A percentile compares a stretch with the other conserved stretches of the same genome.
These are phyloP conservation scores for Fusarium devonianum DNA, from an alignment of 2,329 filamentous ascomycete species.

Conservation along the genomic window DNA sequence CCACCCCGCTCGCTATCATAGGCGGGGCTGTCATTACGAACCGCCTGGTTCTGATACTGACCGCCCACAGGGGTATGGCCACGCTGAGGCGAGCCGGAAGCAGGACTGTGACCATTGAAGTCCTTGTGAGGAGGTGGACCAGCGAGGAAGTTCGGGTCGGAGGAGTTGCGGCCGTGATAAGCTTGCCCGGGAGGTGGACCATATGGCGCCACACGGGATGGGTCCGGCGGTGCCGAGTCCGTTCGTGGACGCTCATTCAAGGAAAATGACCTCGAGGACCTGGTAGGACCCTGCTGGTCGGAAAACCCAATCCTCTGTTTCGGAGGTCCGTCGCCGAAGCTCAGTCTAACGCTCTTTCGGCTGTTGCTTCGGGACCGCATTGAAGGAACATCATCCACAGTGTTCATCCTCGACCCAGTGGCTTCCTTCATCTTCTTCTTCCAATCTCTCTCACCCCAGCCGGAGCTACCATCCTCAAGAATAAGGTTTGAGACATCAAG, in stretches of 20 bases:
- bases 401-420: conserved; percentile 79
- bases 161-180: conserved; percentile 54
- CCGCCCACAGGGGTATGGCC: conserved; percentile 48
- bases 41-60: conserved; percentile 54
- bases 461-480: conserved; percentile 74
- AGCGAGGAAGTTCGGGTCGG: conserved; percentile 50
- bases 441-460: conserved; percentile 90
- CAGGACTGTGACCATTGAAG: conserved; percentile 36
- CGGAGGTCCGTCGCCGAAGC: conserved; percentile 49
- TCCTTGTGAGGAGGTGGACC: conserved; percentile 40
- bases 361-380: conserved; percentile 62
- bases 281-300: conserved; percentile 59
- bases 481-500: conserved; percentile 85
- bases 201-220: conserved; percentile 48
- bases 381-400: conserved; percentile 58
- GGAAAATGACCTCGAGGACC: conserved; percentile 61
- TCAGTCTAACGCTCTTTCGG: conserved; percentile 64
- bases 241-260: conserved; percentile 54
- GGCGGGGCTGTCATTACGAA: conserved; percentile 61
- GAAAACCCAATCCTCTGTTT: conserved; percentile 63
- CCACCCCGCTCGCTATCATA: conserved; percentile 62
- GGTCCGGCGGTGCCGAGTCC: conserved; percentile 59
- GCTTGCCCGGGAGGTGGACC: conserved; percentile 43
- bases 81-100: conserved; percentile 45
- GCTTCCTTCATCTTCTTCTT: conserved; percentile 86